A percentile compares a stretch with the other conserved stretches of the same genome.
These are phyloP conservation scores for Mycena olivaceomarginata DNA, from an alignment of 768 basidiomycete genomes.

Conservation along the genomic window DNA sequence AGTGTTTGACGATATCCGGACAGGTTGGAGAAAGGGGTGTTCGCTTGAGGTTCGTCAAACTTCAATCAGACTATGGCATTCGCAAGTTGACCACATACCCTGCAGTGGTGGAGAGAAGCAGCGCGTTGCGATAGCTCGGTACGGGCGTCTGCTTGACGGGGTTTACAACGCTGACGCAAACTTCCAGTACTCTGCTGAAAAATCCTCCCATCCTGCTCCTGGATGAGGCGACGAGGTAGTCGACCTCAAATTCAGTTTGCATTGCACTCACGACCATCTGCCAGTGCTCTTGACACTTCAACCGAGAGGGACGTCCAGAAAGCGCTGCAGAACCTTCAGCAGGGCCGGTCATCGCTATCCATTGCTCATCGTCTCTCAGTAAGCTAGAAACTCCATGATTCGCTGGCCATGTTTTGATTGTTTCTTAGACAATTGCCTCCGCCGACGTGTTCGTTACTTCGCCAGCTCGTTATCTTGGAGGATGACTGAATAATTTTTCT, in stretches of 20 bases:
- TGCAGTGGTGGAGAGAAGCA: slow-evolving; percentile 90
- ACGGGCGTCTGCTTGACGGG: neutral
- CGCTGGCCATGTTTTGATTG: slow-evolving; percentile 42
- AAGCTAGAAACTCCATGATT: slow-evolving; percentile 48
- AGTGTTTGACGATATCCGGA: too few species aligned
- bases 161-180: neutral
- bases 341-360: slow-evolving; percentile 83
- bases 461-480: neutral
- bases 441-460: slow-evolving; percentile 73
- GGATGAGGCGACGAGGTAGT: slow-evolving; percentile 84
- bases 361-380: slow-evolving; percentile 89
- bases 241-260: slow-evolving; percentile 2
- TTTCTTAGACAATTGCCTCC: slow-evolving; percentile 69
- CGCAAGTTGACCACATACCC: neutral
- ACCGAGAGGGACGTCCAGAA: slow-evolving; percentile 95
- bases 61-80: neutral
- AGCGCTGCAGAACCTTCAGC: slow-evolving; percentile 86
- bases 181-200: slow-evolving; percentile 83
- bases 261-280: slow-evolving; percentile 13
- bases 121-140: slow-evolving; percentile 85
- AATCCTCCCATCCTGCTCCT: slow-evolving; percentile 89
- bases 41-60: slow-evolving; percentile 65
- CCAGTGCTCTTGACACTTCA: slow-evolving; percentile 91
- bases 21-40: slow-evolving; percentile 88
- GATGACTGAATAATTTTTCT: slow-evolving; percentile 36